Evolutionary conservation across 2,329 filamentous ascomycete genomes (phyloP).

Genomic region (Alternaria tenuissima): DNA sequence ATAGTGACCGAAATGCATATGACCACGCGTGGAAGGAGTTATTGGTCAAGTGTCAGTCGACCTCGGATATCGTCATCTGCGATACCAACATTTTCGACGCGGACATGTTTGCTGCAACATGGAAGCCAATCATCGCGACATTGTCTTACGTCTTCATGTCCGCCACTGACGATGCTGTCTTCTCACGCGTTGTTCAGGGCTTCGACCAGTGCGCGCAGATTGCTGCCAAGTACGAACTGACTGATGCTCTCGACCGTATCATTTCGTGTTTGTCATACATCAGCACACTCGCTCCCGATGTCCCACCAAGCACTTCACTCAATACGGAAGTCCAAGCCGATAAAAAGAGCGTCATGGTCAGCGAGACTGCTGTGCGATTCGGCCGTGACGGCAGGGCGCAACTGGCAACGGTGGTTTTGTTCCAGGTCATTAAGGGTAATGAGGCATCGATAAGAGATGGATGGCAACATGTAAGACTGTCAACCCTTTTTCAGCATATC

Average conservation of each 20-base stretch:
- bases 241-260: constrained; percentile 90
- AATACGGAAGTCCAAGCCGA: constrained; percentile 96
- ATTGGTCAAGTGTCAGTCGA: constrained; percentile 80
- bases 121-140: constrained; percentile 93
- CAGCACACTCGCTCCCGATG: constrained; percentile 81
- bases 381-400: constrained; percentile 93
- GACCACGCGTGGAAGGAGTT: constrained; percentile 98
- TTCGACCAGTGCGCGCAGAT: constrained; percentile 97
- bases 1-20: constrained; percentile 95
- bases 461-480: constrained; percentile 75
- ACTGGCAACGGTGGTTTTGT: constrained; percentile 92
- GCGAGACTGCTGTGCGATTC: constrained; percentile 94
- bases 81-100: constrained; percentile 95
- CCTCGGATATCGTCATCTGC: constrained; percentile 77
- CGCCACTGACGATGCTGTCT: constrained; percentile 94
- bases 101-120: constrained; percentile 96
- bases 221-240: constrained; percentile 82
- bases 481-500: background rate
- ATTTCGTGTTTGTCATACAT: constrained; percentile 90
- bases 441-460: constrained; percentile 78
- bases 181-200: constrained; percentile 88
- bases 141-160: constrained; percentile 99
- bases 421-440: constrained; percentile 87
- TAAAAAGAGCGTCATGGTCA: constrained; percentile 96
- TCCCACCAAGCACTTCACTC: constrained; percentile 80